These are phyloP conservation scores for Oryza coarctata DNA, from an alignment of 176 grass and related monocot species.

Conservation along the genomic window DNA sequence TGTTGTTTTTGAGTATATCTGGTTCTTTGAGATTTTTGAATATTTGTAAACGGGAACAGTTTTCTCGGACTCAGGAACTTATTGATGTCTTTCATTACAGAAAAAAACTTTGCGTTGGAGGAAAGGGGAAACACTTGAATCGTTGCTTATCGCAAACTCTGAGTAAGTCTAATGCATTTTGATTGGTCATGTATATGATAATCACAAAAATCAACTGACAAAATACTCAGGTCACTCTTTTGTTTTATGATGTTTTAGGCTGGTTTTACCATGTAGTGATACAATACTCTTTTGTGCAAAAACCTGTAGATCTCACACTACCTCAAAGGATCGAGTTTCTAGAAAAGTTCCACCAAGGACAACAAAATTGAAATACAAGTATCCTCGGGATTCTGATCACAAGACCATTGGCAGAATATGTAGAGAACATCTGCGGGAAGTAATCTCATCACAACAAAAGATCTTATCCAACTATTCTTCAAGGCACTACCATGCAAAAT, in stretches of 20 bases:
- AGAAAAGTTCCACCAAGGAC: conserved; percentile 61
- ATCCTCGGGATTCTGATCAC: conserved; percentile 39
- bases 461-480: conserved; percentile 56
- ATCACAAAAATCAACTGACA: conserved; percentile 8
- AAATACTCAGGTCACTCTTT: neutral
- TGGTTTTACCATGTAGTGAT: conserved; percentile 34
- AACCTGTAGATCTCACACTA: conserved; percentile 47
- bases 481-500: conserved; percentile 44
- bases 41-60: neutral
- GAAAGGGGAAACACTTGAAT: conserved; percentile 87
- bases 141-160: conserved; percentile 63
- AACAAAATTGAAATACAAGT: conserved; percentile 73
- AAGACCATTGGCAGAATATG: conserved; percentile 50
- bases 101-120: conserved; percentile 71
- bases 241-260: neutral
- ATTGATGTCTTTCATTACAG: conserved; percentile 49
- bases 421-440: conserved; percentile 62
- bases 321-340: conserved; percentile 56
- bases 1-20: conserved; percentile 7
- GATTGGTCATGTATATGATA: conserved; percentile 19
- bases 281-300: conserved; percentile 38
- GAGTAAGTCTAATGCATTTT: conserved; percentile 59
- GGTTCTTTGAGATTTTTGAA: conserved; percentile 16
- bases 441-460: conserved; percentile 78
- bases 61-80: conserved; percentile 21